Evolutionary conservation across 2,329 filamentous ascomycete genomes (phyloP).

Genomic region (Penicillium occitanis): DNA sequence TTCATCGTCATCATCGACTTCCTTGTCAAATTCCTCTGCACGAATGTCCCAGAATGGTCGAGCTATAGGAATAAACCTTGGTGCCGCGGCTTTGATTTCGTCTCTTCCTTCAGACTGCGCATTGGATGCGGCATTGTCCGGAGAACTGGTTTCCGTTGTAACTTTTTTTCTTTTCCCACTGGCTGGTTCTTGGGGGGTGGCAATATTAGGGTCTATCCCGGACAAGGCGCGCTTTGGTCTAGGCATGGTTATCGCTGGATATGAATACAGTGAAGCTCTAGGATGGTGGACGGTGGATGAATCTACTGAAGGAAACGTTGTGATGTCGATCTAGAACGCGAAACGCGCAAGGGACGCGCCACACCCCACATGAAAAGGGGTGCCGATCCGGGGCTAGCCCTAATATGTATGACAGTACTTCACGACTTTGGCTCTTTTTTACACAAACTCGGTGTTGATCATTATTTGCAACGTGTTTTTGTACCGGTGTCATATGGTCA

Average conservation of each 20-base stretch:
- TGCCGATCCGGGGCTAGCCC: background rate
- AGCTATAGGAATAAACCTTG: slow-evolving; percentile 8
- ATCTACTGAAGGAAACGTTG: too few species aligned
- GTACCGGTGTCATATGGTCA: background rate
- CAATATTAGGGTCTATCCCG: background rate
- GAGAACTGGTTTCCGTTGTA: background rate
- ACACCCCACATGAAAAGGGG: background rate
- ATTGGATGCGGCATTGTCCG: background rate
- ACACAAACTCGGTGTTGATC: too few species aligned
- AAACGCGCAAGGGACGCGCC: background rate
- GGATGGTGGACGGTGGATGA: background rate
- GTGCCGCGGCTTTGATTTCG: background rate
- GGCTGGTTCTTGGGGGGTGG: background rate
- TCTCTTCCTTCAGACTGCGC: background rate
- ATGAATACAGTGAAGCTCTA: background rate
- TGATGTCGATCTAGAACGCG: background rate
- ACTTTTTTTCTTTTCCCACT: background rate
- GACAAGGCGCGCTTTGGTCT: slow-evolving; percentile 11
- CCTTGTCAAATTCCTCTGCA: background rate
- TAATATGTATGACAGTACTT: background rate
- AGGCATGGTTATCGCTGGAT: slow-evolving; percentile 1
- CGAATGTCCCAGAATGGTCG: slow-evolving; percentile 13
- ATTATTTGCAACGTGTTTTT: background rate
- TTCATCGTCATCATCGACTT: background rate
- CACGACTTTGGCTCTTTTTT: background rate